A percentile compares a stretch with the other conserved stretches of the same genome.
Evolutionary conservation across 2,329 filamentous ascomycete species (phyloP).

Genomic region (Cladosporium sp.): DNA sequence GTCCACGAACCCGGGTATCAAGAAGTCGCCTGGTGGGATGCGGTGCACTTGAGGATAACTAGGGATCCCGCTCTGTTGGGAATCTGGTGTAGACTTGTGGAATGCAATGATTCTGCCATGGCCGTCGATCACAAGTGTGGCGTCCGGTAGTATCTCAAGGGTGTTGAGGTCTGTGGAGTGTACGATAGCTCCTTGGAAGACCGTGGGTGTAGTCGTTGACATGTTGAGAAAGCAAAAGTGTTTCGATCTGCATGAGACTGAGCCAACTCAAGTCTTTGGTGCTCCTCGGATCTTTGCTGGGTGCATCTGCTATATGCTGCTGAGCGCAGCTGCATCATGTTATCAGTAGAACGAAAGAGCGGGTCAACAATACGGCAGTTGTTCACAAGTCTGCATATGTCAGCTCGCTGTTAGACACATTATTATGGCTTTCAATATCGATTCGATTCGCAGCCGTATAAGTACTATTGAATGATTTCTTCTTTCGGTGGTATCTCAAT

Average conservation of each 20-base stretch:
- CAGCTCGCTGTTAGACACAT: background rate
- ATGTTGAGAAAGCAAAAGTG: background rate
- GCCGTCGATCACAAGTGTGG: constrained; percentile 16
- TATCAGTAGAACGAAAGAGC: background rate
- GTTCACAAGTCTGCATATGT: background rate
- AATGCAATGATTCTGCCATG: constrained; percentile 22
- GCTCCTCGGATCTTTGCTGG: background rate
- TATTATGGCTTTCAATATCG: too few relatives aligned
- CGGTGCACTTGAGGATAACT: constrained; percentile 27
- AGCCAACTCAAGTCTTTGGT: background rate
- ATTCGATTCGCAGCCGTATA: background rate
- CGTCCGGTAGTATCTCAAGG: constrained; percentile 23
- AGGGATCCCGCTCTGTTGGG: background rate
- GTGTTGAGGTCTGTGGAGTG: constrained; percentile 21
- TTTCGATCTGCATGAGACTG: background rate
- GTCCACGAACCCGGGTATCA: constrained; percentile 64
- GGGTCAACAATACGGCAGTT: background rate
- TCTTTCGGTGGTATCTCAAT: background rate
- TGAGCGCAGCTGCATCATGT: background rate
- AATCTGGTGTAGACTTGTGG: background rate
- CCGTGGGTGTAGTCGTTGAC: background rate
- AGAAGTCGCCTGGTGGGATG: constrained; percentile 50
- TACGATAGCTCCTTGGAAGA: constrained; percentile 25
- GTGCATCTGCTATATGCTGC: background rate
- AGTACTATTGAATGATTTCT: background rate